These are phyloP conservation scores for Cystofilobasidium capitatum DNA, from an alignment of 768 basidiomycete species.

Conservation along the genomic window DNA sequence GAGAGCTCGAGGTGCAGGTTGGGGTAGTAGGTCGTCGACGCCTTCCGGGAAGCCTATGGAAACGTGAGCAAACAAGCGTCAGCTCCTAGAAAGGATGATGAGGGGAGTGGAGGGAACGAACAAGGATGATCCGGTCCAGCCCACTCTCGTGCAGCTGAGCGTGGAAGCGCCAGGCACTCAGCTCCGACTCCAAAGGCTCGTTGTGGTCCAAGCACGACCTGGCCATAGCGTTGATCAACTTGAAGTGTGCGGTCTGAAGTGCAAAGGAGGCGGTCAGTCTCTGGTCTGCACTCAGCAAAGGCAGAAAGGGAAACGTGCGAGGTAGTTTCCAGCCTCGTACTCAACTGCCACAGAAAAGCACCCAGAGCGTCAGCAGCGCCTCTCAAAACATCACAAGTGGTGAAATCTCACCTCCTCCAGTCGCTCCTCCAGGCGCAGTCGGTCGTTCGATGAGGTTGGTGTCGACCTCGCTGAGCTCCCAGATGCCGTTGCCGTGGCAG, in stretches of 20 bases:
- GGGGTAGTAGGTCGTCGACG: slow-evolving; percentile 88
- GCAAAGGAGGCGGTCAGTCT: neutral
- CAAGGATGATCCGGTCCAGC: slow-evolving; percentile 78
- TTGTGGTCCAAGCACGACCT: slow-evolving; percentile 56
- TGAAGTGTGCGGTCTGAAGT: slow-evolving; percentile 72
- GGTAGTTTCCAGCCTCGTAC: slow-evolving; percentile 90
- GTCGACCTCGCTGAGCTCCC: slow-evolving; percentile 74
- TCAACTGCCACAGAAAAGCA: slow-evolving; percentile 47
- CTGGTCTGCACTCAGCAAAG: neutral
- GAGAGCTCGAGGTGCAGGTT: slow-evolving; percentile 87
- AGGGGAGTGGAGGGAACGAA: slow-evolving; percentile 40
- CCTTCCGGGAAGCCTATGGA: slow-evolving; percentile 78
- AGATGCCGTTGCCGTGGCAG: slow-evolving; percentile 88
- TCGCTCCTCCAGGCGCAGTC: slow-evolving; percentile 87
- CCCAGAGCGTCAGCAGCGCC: too few species aligned
- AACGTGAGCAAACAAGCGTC: neutral
- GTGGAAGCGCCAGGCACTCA: slow-evolving; percentile 64
- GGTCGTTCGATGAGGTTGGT: slow-evolving; percentile 69
- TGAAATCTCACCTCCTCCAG: slow-evolving; percentile 58
- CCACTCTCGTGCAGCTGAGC: slow-evolving; percentile 80
- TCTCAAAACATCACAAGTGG: too few species aligned
- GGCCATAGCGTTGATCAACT: slow-evolving; percentile 70
- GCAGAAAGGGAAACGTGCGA: slow-evolving; percentile 50
- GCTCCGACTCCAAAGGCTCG: slow-evolving; percentile 48
- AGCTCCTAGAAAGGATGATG: neutral